These are phyloP conservation scores for Saccharomycopsis vini DNA, from an alignment of 805 yeast genomes.

Conservation along the genomic window DNA sequence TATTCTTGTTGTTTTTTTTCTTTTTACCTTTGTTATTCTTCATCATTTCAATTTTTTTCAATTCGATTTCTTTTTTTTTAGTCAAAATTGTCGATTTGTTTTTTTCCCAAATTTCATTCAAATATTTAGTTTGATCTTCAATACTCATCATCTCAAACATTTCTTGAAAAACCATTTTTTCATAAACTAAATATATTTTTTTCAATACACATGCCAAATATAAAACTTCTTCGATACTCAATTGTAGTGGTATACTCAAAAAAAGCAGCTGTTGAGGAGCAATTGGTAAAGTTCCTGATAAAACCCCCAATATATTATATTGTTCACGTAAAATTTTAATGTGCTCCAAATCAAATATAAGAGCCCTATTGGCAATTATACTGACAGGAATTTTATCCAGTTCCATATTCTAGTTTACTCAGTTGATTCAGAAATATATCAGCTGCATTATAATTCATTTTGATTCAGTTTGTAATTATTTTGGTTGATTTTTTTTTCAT, in stretches of 20 bases:
- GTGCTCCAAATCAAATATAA: constrained; percentile 51
- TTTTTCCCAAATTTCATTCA: constrained; percentile 14
- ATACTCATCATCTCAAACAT: constrained; percentile 17
- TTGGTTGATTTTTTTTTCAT: too few species aligned
- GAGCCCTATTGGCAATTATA: constrained; percentile 22
- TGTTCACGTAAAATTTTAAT: constrained; percentile 43
- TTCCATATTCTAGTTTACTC: too few species aligned
- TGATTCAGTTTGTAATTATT: too few species aligned
- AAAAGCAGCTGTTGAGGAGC: constrained; percentile 94
- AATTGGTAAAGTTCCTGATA: constrained; percentile 74
- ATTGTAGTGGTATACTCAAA: constrained; percentile 70
- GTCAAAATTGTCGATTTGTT: constrained; percentile 11
- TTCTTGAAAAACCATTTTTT: constrained; percentile 24
- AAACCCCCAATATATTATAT: constrained; percentile 63
- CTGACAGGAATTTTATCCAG: constrained; percentile 12
- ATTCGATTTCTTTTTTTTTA: too few species aligned
- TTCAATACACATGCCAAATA: constrained; percentile 47
- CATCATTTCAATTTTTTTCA: too few species aligned
- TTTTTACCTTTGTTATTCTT: too few species aligned
- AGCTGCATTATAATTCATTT: too few species aligned
- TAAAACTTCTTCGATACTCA: constrained; percentile 63
- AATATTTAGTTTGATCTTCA: constrained; percentile 13
- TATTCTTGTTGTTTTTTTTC: too few species aligned
- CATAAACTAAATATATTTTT: constrained; percentile 36
- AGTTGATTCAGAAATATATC: too few species aligned